Percentiles rank a stretch among this genome's conserved stretches.
phyloP scores from a whole-genome alignment of 1,139 yeast genomes.

The Diutina catenulata region DNA sequence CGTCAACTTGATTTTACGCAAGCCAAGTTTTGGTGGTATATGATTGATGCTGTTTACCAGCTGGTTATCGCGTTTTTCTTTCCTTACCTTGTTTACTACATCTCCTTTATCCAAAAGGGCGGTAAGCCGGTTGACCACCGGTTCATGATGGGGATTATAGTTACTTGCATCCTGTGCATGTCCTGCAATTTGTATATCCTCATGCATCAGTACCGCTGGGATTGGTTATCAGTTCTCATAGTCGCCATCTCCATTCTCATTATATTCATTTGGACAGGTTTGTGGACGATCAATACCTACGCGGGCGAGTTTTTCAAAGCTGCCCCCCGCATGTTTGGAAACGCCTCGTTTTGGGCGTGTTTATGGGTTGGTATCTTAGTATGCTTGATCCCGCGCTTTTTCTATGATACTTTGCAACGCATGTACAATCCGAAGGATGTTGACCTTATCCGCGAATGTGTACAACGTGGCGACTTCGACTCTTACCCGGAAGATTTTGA shows the following conservation, averaged over 20 bases:
- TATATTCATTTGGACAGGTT: slow-evolving; percentile 80
- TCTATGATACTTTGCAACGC: slow-evolving; percentile 50
- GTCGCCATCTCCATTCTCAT: slow-evolving; percentile 53
- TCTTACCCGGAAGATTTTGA: slow-evolving; percentile 48
- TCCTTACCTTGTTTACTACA: slow-evolving; percentile 58
- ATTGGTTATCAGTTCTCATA: slow-evolving; percentile 65
- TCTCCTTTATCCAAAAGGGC: slow-evolving; percentile 42
- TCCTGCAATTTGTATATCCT: slow-evolving; percentile 73
- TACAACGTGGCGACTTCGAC: slow-evolving; percentile 45
- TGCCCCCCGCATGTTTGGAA: slow-evolving; percentile 52
- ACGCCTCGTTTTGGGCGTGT: slow-evolving; percentile 74
- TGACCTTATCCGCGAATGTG: slow-evolving; percentile 78
- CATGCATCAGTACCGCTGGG: slow-evolving; percentile 88
- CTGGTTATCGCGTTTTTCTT: slow-evolving; percentile 77
- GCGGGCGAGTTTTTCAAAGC: slow-evolving; percentile 69
- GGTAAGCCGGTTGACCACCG: slow-evolving; percentile 75
- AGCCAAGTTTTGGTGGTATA: slow-evolving; percentile 69
- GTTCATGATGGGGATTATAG: slow-evolving; percentile 74
- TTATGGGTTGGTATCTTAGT: slow-evolving; percentile 57
- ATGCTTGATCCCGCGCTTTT: slow-evolving; percentile 70
- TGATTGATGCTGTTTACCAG: slow-evolving; percentile 83
- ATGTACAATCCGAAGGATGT: slow-evolving; percentile 64
- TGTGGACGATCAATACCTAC: slow-evolving; percentile 56
- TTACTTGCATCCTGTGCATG: slow-evolving; percentile 66
- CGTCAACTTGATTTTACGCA: slow-evolving; percentile 72